Base-by-base conservation (phyloP, 352 stramenopile species). In the Saprolegnia diclina region DNA sequence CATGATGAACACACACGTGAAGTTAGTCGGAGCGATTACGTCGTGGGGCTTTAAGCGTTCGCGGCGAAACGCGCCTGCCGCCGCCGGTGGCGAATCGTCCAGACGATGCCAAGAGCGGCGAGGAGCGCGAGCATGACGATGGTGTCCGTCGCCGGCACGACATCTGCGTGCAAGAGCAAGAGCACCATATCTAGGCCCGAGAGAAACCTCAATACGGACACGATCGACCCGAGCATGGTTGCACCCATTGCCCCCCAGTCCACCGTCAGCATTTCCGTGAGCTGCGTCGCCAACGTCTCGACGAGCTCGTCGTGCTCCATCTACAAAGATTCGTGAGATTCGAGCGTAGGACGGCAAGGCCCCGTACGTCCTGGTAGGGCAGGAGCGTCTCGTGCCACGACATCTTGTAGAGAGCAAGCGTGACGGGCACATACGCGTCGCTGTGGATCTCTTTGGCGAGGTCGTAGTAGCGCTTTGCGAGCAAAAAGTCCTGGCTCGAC, bases 381-480 rank as follows among this genome's bases (percentile, higher is more conserved):
- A 72, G 62, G 5, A 86, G 40, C 38, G 67, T 71, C 68, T 83
- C 81, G 69, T 93, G 83, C 26, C 71, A 73, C n/a, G 78, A 77
- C 72, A 92, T 70, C 55, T 94, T 94, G 82, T 82, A 92, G 37
- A 95, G 72, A 32, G 88, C 89, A n/a, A 97, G 70, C 21, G 78
- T 88, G 18, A 90, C 82, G 0, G 89, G 88, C 16, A 93, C 88
- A 42, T 79, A 74, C 0, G 90, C 89, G 50, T 97, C 90, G 22
- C 67, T 78, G 71, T 93, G 85, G 5, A 81, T 74, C 18, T 88
- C 76, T 18, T 77, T 77, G 7, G 89, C 79, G 66, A 88, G 81
- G 74, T 97, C 89, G 62, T 94, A 97, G 76, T 95, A 96, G 19
- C 89, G 79, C 76, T 98, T 97, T 14, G 92, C 91, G n/a, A 97